A percentile compares a stretch with the other conserved stretches of the same genome.
Evolutionary conservation across 345 rosid species (phyloP).

Genomic region (Geranium rotundifolium): DNA sequence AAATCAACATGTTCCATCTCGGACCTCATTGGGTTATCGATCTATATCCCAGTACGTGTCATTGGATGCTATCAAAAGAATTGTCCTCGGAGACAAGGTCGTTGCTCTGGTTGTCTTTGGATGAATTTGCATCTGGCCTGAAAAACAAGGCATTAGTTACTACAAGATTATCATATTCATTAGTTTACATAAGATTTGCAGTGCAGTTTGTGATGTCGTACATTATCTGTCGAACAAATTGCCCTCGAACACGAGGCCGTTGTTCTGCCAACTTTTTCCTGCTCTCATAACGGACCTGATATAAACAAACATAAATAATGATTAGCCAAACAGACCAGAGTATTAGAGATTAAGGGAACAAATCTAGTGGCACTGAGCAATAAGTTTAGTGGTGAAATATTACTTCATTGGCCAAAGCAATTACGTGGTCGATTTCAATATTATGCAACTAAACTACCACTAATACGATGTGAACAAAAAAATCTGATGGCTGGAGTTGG

Average conservation of each 20-base stretch:
- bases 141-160: conserved; percentile 1
- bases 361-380: no score
- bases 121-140: conserved; percentile 22
- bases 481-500: no score
- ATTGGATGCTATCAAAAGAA: conserved; percentile 19
- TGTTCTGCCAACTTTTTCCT: conserved; percentile 60
- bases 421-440: not conserved
- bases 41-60: conserved; percentile 2
- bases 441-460: not conserved
- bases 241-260: conserved; percentile 53
- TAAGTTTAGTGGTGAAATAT: not conserved
- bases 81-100: conserved; percentile 18
- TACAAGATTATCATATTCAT: not conserved
- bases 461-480: no score
- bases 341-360: no score
- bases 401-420: not conserved
- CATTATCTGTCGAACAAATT: conserved; percentile 41
- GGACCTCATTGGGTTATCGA: conserved; percentile 1
- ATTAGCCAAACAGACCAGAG: not conserved
- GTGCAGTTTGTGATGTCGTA: conserved; percentile 1
- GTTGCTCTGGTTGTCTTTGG: conserved; percentile 26
- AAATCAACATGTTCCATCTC: conserved; percentile 4
- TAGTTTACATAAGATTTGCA: not conserved
- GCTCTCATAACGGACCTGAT: conserved; percentile 65
- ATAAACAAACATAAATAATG: not conserved